Evolutionary conservation across 306 rosid species (phyloP), one percentile per base, ranked within the genome.

Genomic region (Inga oerstediana): DNA sequence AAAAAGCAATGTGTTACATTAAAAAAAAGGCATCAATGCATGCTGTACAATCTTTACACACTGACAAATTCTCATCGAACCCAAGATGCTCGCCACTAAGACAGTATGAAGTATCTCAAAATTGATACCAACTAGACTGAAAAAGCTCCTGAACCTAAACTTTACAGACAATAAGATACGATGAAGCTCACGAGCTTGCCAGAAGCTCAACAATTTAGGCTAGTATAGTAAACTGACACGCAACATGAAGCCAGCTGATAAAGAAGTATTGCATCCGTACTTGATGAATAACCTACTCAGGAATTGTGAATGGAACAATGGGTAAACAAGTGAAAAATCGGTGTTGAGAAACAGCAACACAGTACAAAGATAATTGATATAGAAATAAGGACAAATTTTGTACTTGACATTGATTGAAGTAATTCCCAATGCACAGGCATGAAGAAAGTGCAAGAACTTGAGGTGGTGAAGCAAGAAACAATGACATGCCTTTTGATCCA

Each of bases 1-100:
- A 45, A 73, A 61, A 48, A 61, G 76, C 69, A 83, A 32, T 74
- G 68, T 80, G 70, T 27, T 61, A 41, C 73, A 65, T 34, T 81
- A 24, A 12, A 78, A 39, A 37, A 8, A 13, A 74, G 81, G 48
- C 80, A 46, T 66, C 76, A 75, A 75, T 48, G 52, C 52, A 72
- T 37, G 58, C 72, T 20, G 3, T 30, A 35, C 45, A 84, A 27
- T 10, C 52, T 79, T 30, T 22, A 45, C 32, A 41, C 19, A 72
- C 17, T 75, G 37, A 77, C 49, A 44, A 3, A 58, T 56, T 79
- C 16, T 54, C 45, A 56, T 32, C 39, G 22, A 52, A 75, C 70
- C 66, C 43, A 49, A 52, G 30, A 62, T 62, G 67, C 14, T 49
- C 30, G 10, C n/a, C 68, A 45, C 70, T 30, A 1, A 62, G 39